Evolutionary conservation across 441 rosid genomes (phyloP).

Genomic region (Eruca vesicaria): DNA sequence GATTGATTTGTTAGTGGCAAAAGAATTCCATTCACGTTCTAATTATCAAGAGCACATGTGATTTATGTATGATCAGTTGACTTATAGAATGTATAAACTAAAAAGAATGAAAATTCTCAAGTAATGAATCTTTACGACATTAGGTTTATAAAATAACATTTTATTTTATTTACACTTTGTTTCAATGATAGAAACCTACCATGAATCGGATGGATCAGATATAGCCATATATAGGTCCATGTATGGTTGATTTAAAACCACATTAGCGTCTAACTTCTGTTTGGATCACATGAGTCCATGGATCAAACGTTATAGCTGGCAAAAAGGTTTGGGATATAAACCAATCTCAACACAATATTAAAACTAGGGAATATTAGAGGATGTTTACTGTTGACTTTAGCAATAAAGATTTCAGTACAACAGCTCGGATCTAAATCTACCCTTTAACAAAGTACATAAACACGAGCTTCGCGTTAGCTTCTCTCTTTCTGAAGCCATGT

Average conservation of each 20-base stretch:
- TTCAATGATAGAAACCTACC: neutral
- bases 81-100: neutral
- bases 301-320: too few relatives aligned
- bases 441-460: neutral
- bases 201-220: too few relatives aligned
- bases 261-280: too few relatives aligned
- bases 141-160: too few relatives aligned
- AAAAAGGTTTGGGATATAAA: too few relatives aligned
- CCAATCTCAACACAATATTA: too few relatives aligned
- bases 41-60: neutral
- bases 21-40: neutral
- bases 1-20: neutral
- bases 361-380: too few relatives aligned
- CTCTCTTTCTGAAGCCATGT: neutral
- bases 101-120: neutral
- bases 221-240: too few relatives aligned
- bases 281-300: too few relatives aligned
- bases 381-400: neutral
- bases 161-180: neutral
- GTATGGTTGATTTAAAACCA: too few relatives aligned
- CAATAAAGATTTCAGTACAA: neutral
- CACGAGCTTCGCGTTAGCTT: constrained; percentile 20
- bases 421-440: constrained; percentile 14
- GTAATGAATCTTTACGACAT: neutral
- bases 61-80: neutral